Evolutionary conservation across 192 early-diverging fungal genomes (phyloP).

Genomic region (Umbelopsis vinacea): DNA sequence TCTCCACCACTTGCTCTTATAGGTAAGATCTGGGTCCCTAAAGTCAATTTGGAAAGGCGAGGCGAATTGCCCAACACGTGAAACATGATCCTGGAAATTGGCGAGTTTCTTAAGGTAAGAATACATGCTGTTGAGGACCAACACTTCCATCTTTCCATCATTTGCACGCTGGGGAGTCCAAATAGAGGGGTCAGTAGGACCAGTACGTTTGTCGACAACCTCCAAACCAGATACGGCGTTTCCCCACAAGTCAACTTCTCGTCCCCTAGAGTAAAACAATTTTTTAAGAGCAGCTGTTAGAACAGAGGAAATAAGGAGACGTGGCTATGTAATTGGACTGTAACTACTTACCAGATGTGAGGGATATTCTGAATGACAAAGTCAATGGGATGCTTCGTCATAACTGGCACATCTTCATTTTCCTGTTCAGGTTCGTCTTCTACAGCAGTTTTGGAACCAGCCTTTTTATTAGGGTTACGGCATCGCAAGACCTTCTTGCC

Average conservation of each 20-base stretch:
- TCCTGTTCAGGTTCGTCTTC: slow-evolving; percentile 39
- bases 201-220: slow-evolving; percentile 48
- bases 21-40: slow-evolving; percentile 44
- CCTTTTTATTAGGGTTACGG: slow-evolving; percentile 42
- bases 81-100: slow-evolving; percentile 53
- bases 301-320: no score
- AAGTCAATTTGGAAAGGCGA: slow-evolving; percentile 61
- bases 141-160: slow-evolving; percentile 70
- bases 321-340: no score
- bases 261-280: slow-evolving; percentile 42
- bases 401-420: slow-evolving; percentile 41
- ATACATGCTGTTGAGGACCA: slow-evolving; percentile 61
- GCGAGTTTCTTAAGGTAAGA: slow-evolving; percentile 70
- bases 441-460: neutral
- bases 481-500: slow-evolving; percentile 52
- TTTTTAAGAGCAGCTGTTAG: neutral
- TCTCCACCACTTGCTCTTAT: slow-evolving; percentile 27
- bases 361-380: slow-evolving; percentile 76
- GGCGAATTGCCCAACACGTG: slow-evolving; percentile 70
- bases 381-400: slow-evolving; percentile 67
- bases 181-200: slow-evolving; percentile 53
- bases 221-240: slow-evolving; percentile 47
- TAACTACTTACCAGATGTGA: slow-evolving; percentile 54
- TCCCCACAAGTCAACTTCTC: slow-evolving; percentile 73
- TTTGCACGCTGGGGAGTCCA: slow-evolving; percentile 74